phyloP scores from a whole-genome alignment of 768 basidiomycete genomes.

The Suillus occidentalis region DNA sequence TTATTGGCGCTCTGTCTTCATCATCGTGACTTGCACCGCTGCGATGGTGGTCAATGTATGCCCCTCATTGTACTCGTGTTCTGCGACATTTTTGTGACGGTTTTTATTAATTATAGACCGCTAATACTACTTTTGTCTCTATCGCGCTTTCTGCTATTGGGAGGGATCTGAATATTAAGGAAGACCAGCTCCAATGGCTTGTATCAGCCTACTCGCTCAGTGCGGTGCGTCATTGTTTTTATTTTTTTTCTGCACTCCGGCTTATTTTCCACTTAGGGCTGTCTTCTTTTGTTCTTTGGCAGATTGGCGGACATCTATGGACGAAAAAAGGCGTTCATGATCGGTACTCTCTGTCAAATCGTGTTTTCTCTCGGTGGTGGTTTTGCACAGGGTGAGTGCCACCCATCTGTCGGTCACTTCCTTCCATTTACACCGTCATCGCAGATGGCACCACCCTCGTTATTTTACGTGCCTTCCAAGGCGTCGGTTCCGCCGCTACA shows the following conservation, averaged over 20 bases:
- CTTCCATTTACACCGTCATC: background rate
- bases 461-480: slow-evolving; percentile 75
- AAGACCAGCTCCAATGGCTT: slow-evolving; percentile 65
- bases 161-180: slow-evolving; percentile 46
- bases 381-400: slow-evolving; percentile 50
- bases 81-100: background rate
- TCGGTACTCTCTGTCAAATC: slow-evolving; percentile 54
- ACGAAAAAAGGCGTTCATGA: slow-evolving; percentile 63
- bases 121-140: slow-evolving; percentile 42
- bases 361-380: slow-evolving; percentile 64
- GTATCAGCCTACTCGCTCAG: slow-evolving; percentile 66
- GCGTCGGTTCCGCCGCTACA: slow-evolving; percentile 74
- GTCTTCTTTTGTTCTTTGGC: slow-evolving; percentile 74
- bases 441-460: slow-evolving; percentile 60
- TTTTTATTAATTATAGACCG: slow-evolving; percentile 19
- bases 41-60: slow-evolving; percentile 40
- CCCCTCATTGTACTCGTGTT: background rate
- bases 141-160: slow-evolving; percentile 56
- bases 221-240: slow-evolving; percentile 43
- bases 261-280: slow-evolving; percentile 48
- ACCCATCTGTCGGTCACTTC: background rate
- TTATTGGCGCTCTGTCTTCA: slow-evolving; percentile 23
- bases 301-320: slow-evolving; percentile 82
- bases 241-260: background rate
- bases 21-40: slow-evolving; percentile 39